These are phyloP conservation scores for Torulaspora gathmanii DNA, from an alignment of 805 yeast species.

Conservation along the genomic window DNA sequence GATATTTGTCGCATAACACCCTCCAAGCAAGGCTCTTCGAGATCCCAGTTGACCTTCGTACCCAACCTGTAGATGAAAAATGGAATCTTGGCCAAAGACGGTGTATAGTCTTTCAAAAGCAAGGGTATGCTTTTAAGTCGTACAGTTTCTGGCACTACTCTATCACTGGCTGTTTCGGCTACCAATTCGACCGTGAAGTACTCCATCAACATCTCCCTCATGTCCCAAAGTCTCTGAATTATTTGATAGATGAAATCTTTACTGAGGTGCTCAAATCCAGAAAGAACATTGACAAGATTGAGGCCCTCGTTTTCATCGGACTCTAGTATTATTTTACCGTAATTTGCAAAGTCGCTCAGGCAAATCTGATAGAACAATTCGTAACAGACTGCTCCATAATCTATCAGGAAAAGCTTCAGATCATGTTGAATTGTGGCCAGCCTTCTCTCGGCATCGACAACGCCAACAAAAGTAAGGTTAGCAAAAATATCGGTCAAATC, in stretches of 20 bases:
- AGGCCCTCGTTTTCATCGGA: conserved; percentile 13
- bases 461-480: conserved; percentile 70
- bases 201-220: conserved; percentile 76
- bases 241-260: conserved; percentile 26
- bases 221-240: conserved; percentile 36
- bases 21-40: conserved; percentile 63
- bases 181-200: conserved; percentile 58
- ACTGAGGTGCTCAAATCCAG: conserved; percentile 18
- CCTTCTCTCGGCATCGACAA: conserved; percentile 67
- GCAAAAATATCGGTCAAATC: conserved; percentile 63
- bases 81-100: conserved; percentile 61
- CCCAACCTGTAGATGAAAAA: conserved; percentile 61
- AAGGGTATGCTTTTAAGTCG: conserved; percentile 58
- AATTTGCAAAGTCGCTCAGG: conserved; percentile 72
- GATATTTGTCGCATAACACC: conserved; percentile 68
- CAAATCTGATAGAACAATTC: conserved; percentile 81
- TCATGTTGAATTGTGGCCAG: conserved; percentile 82
- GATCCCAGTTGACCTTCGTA: conserved; percentile 53
- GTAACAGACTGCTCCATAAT: conserved; percentile 63
- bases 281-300: conserved; percentile 17
- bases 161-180: conserved; percentile 29
- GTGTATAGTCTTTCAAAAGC: conserved; percentile 57
- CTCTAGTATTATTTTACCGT: conserved; percentile 53
- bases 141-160: conserved; percentile 25
- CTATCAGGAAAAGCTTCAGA: conserved; percentile 69